Percentiles rank a stretch among this genome's conserved stretches.
Evolutionary conservation across 202 grass and related monocot species (phyloP).

Genomic region (Carex arenaria): DNA sequence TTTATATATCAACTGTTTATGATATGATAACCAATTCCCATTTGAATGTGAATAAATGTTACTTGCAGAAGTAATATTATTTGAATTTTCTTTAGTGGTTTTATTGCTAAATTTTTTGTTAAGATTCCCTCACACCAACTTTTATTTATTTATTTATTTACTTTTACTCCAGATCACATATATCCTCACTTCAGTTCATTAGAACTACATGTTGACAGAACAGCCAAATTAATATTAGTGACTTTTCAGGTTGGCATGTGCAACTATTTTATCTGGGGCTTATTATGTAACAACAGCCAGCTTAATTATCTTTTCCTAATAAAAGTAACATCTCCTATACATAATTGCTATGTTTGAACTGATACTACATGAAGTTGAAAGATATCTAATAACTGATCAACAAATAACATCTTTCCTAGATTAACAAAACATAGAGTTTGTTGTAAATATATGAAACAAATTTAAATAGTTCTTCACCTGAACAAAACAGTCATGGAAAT

Average conservation of each 20-base stretch:
- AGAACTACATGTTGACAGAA: conserved; percentile 5
- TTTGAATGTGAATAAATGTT: background rate
- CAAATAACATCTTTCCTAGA: background rate
- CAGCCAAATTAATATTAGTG: conserved; percentile 5
- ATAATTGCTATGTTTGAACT: background rate
- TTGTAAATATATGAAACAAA: background rate
- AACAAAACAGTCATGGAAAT: conserved; percentile 99
- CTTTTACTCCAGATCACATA: background rate
- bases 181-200: background rate
- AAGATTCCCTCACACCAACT: background rate
- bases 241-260: background rate
- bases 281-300: background rate
- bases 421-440: background rate
- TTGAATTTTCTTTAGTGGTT: background rate
- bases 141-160: background rate
- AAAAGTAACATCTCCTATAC: background rate
- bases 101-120: background rate
- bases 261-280: background rate
- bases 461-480: conserved; percentile 32
- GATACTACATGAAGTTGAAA: no score
- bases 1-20: background rate
- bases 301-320: background rate
- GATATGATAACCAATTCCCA: background rate
- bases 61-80: background rate
- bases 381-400: background rate